Evolutionary conservation across 352 stramenopile genomes (phyloP).

Genomic region (Elongisporangium senticosum): DNA sequence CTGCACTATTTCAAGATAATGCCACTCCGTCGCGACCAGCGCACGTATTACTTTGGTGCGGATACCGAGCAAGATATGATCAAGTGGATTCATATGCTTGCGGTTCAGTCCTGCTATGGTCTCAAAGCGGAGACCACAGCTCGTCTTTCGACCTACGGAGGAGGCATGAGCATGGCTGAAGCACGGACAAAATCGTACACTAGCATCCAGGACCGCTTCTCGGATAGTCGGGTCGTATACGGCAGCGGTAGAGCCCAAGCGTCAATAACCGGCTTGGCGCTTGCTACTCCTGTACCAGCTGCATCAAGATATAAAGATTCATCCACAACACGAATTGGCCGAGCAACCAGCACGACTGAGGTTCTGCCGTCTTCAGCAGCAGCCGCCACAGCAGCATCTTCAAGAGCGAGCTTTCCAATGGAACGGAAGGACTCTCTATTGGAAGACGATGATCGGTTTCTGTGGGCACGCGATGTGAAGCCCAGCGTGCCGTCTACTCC

Average conservation of each 20-base stretch:
- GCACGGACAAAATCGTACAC: not conserved
- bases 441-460: conserved; percentile 6
- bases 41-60: conserved; percentile 71
- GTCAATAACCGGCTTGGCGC: conserved; percentile 1
- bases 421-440: not conserved
- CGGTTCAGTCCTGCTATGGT: conserved; percentile 40
- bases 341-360: not conserved
- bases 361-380: not conserved
- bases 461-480: conserved; percentile 4
- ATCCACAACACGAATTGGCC: not conserved
- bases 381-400: not conserved
- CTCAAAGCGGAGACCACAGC: conserved; percentile 6
- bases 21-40: conserved; percentile 42
- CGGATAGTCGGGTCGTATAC: conserved; percentile 16
- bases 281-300: conserved; percentile 4
- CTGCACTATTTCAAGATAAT: conserved; percentile 72
- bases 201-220: conserved; percentile 9
- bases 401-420: not conserved
- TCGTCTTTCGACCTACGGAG: not conserved
- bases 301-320: conserved; percentile 1
- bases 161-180: not conserved
- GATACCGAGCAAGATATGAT: conserved; percentile 65
- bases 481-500: conserved; percentile 5
- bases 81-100: conserved; percentile 58
- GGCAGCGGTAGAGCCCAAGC: conserved; percentile 2